Evolutionary conservation across 768 basidiomycete genomes (phyloP), one percentile per base, ranked within the genome.

Genomic region (Leccinum subtestaceum): DNA sequence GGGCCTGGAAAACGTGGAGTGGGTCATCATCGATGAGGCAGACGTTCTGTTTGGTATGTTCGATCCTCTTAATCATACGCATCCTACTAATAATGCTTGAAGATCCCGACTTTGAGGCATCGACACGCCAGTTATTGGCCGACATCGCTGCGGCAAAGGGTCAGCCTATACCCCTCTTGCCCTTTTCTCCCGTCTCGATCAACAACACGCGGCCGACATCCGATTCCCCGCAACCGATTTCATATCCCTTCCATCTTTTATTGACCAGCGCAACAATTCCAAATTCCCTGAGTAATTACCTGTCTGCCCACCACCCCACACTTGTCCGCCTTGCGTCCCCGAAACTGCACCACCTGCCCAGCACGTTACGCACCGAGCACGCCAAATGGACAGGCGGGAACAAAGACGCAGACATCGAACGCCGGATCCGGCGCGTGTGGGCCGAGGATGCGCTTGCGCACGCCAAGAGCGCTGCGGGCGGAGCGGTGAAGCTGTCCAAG

Each of bases 21-120:
- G 93, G 93, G 87, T 96, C 6, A 79, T 95, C 3, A 77, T 96
- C 1, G 95, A 97, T 60, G 94, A 97, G 68, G 94, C 95, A 0
- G 95, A 96, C 69, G 84, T 97, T 52, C 76, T 95, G 12, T 88
- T 96, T 55, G 92, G 94, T 91, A 62, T 52, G 82, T 72, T 47
- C 9, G 3, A 32, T 32, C 11, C 23, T 19, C 21, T 6, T 38
- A 27, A 5, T 32, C 43, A 27, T 47, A 17, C 36, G 9, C 40
- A n/a, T n/a, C n/a, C n/a, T 43, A 43, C 40, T 43, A n/a, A n/a
- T 43, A 10, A 43, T 43, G 9, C 0, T 43, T 10, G 40, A n/a
- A 95, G 93, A 94, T 67, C 79, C 86, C 1, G 92, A 95, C 70
- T 96, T 96, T 70, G 80, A 86, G 60, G 83, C 86, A 55, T 81